These are phyloP conservation scores for Ganoderma leucocontextum DNA, from an alignment of 1,284 basidiomycete species.

Conservation along the genomic window DNA sequence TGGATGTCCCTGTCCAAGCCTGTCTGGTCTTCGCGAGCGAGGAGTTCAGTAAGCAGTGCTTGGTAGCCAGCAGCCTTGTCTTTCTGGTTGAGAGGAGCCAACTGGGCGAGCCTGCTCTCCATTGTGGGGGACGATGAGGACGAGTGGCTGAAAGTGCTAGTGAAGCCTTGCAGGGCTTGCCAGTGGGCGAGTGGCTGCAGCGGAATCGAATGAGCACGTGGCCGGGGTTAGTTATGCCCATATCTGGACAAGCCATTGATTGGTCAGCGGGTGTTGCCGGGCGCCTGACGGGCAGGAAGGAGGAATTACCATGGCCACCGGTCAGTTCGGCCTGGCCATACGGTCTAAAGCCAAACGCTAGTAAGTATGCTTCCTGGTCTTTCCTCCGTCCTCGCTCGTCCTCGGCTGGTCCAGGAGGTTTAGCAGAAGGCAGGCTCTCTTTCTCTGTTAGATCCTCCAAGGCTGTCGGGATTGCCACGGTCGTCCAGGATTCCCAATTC, in stretches of 20 bases:
- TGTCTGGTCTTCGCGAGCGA: constrained; percentile 57
- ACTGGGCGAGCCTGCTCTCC: constrained; percentile 71
- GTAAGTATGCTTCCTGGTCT: neutral
- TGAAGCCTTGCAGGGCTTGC: neutral
- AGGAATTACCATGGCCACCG: constrained; percentile 31
- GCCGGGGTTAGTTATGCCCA: neutral
- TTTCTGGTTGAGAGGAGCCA: constrained; percentile 76
- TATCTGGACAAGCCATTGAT: constrained; percentile 1
- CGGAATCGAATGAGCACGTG: constrained; percentile 25
- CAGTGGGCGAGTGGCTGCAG: constrained; percentile 18
- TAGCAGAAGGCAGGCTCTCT: constrained; percentile 26
- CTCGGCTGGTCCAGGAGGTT: constrained; percentile 18
- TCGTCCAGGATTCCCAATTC: constrained; percentile 44
- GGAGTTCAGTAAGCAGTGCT: constrained; percentile 61
- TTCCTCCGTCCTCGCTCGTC: constrained; percentile 16
- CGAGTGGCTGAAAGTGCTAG: constrained; percentile 9
- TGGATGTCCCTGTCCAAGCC: constrained; percentile 64
- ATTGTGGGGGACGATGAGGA: constrained; percentile 45
- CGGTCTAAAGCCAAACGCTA: neutral
- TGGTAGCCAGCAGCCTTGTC: constrained; percentile 85
- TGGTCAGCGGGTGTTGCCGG: neutral
- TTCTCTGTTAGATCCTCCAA: constrained; percentile 21
- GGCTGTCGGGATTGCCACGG: constrained; percentile 37
- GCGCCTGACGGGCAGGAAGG: neutral
- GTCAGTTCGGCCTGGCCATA: neutral